These are phyloP conservation scores for Ilex aquifolium DNA, from an alignment of 257 asterid genomes.

Conservation along the genomic window DNA sequence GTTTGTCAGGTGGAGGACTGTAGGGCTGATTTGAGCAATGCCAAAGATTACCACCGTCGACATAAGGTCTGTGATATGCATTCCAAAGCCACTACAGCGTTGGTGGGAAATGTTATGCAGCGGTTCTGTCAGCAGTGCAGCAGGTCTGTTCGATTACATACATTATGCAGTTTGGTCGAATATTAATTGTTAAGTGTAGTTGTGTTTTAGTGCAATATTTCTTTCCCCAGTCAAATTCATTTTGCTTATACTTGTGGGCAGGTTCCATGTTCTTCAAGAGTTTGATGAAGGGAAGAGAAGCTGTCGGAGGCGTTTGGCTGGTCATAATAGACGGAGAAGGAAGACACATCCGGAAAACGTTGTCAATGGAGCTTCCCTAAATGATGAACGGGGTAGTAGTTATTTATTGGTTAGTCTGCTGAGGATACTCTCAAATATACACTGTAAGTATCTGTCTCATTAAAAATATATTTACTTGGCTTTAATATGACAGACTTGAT, in stretches of 20 bases:
- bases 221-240: background rate
- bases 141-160: constrained; percentile 38
- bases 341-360: constrained; percentile 81
- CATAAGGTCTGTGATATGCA: constrained; percentile 90
- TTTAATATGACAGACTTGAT: constrained; percentile 4
- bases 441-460: constrained; percentile 42
- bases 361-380: constrained; percentile 33
- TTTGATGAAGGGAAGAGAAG: constrained; percentile 94
- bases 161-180: background rate
- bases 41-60: constrained; percentile 80
- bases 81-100: constrained; percentile 68
- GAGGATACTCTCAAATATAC: constrained; percentile 79
- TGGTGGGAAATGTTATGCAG: constrained; percentile 74
- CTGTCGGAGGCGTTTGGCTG: constrained; percentile 90
- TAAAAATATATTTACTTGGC: background rate
- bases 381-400: constrained; percentile 57
- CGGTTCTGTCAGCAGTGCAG: constrained; percentile 95
- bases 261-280: constrained; percentile 87
- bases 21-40: constrained; percentile 66
- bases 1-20: constrained; percentile 87
- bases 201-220: background rate
- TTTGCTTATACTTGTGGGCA: constrained; percentile 16
- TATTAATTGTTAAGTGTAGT: too few species aligned
- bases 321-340: constrained; percentile 78
- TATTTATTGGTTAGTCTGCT: constrained; percentile 69